Percentiles rank a stretch among this genome's conserved stretches.
Conservation (phyloP, 352 stramenopile species). For the Phytophthora macrochlamydospora region DNA sequence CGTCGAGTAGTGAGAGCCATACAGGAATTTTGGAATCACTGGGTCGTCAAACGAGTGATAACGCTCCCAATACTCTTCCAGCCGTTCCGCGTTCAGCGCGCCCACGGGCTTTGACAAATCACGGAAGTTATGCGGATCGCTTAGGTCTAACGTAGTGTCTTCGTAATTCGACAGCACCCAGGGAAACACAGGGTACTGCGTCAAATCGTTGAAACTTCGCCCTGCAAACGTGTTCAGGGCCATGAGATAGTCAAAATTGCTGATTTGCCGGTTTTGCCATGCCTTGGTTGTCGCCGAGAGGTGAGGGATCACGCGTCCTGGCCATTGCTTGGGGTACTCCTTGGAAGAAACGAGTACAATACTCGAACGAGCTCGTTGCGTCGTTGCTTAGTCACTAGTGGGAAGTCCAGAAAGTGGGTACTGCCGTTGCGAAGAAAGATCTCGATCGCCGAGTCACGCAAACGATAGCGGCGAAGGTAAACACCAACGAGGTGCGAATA, state of each 20-base stretch:
- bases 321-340: slow-evolving; percentile 81
- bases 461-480: slow-evolving; percentile 80
- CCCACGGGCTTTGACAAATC: slow-evolving; percentile 98
- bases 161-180: slow-evolving; percentile 90
- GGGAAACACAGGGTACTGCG: slow-evolving; percentile 97
- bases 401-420: slow-evolving; percentile 86
- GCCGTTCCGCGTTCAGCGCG: slow-evolving; percentile 93
- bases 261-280: slow-evolving; percentile 82
- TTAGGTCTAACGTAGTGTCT: slow-evolving; percentile 70
- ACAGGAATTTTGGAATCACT: slow-evolving; percentile 90
- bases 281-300: slow-evolving; percentile 68
- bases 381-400: slow-evolving; percentile 65
- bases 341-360: slow-evolving; percentile 79
- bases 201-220: slow-evolving; percentile 92
- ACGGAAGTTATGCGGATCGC: slow-evolving; percentile 92
- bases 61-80: slow-evolving; percentile 95
- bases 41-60: slow-evolving; percentile 93
- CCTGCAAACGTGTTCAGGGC: slow-evolving; percentile 92
- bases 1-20: slow-evolving; percentile 97
- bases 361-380: slow-evolving; percentile 78
- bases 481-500: slow-evolving; percentile 77
- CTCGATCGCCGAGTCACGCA: slow-evolving; percentile 84
- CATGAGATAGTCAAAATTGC: slow-evolving; percentile 98
- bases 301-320: slow-evolving; percentile 53
- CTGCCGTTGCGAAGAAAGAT: slow-evolving; percentile 81